Evolutionary conservation across 345 rosid genomes (phyloP), one percentile per base, ranked within the genome.

Genomic region (Eucalyptus sp.): DNA sequence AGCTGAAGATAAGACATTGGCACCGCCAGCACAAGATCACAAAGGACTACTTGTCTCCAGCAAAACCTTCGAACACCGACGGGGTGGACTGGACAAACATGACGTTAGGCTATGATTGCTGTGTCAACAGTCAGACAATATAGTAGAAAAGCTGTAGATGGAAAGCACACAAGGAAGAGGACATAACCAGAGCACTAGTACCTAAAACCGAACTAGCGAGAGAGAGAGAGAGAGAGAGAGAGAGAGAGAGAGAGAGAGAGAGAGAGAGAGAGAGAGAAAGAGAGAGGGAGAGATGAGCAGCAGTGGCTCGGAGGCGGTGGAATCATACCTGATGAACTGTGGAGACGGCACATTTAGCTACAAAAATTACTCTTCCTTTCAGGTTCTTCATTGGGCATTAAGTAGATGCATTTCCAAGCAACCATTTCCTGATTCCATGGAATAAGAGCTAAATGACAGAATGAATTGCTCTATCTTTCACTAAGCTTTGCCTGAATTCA

Each of bases 271-370:
- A 68, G 79, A 66, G 79, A 66, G 43, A 66, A 44, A 66, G 76
- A 64, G 37, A 7, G 76, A 64, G 76, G 14, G 79, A 66, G 79
- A 68, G 27, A 71, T 43, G 25, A 76, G 83, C 83, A 11, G 83
- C 83, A 37, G 83, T 44, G 27, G 48, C 83, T 76, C 14, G 0
- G 27, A 71, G 14, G 83, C 25, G 25, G 37, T 9, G 7, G 89
- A 88, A 56, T 54, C 90, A 6, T 76, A 89, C 83, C 92, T 92
- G 24, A 92, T 94, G 90, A 93, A 90, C 62, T 94, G 94, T 31
- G 95, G 96, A 85, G 91, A 92, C 64, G 97, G 94, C 43, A 89
- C 90, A 50, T 88, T 87, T 90, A 95, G 96, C 92, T 95, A 95
- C 92, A 46, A 92, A 88, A 87, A 90, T 62, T 92, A 94, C 90